Base-by-base conservation (phyloP, 371 early-diverging fungal species). In the Batkoa obscura region DNA sequence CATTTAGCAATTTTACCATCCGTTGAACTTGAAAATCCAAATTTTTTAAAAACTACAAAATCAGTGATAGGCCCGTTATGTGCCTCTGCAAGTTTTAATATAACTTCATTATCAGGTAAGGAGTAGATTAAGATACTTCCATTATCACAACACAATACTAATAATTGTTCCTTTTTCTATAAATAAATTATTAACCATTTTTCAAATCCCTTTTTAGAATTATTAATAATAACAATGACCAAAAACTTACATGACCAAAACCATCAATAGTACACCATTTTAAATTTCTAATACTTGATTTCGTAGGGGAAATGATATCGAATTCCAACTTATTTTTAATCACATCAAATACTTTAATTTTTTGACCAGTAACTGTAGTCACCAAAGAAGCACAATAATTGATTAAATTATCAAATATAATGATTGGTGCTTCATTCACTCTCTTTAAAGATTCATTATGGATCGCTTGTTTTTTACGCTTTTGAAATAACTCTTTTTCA, bases 221-320 rank as follows among this genome's bases (percentile, higher is more conserved):
- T 10, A 32, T 47, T n/a, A 47, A 32, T 30, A 15, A 12, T 23
- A 47, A 6, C 31, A 9, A 30, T 9, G n/a, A 15, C 30, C 30
- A 47, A 47, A n/a, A 12, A 15, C 48, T 32, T 47, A 47, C 48
- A 30, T 47, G 48, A 9, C 31, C 31, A 4, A 9, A 23, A 15
- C 31, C 31, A 23, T 32, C 48, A 32, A 47, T 15, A 6, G 48
- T 23, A 47, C 48, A 47, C 48, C 48, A 47, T 47, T 47, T 47
- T 9, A 47, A 23, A 32, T 15, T 32, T 23, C 15, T 32, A n/a
- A 47, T 47, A n/a, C 48, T 47, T 9, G 48, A 9, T 47, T 47
- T 47, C 23, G 48, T 34, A 17, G 53, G 53, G n/a, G 53, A 53
- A 5, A n/a, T 17, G 30, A 53, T 53, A 53, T 53, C 53, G 36